These are phyloP conservation scores for Erysiphe pulchra DNA, from an alignment of 2,329 filamentous ascomycete genomes.

Conservation along the genomic window DNA sequence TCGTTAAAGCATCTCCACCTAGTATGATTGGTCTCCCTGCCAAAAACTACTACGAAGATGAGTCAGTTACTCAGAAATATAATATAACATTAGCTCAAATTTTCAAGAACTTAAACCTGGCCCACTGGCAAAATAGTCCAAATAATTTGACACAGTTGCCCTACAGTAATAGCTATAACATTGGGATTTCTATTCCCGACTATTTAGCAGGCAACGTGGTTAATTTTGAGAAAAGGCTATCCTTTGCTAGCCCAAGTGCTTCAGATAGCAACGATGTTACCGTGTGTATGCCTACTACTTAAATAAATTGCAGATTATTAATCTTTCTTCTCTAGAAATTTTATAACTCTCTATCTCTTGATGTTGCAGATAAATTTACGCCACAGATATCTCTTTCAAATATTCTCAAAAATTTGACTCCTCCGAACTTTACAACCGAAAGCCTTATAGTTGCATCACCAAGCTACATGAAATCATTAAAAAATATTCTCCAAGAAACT, in stretches of 20 bases:
- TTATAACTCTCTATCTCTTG: slow-evolving; percentile 35
- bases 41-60: slow-evolving; percentile 32
- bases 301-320: not conserved
- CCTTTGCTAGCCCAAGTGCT: slow-evolving; percentile 28
- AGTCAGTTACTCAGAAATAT: slow-evolving; percentile 25
- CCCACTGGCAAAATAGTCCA: slow-evolving; percentile 1
- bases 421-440: slow-evolving; percentile 22
- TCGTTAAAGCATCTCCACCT: slow-evolving; percentile 20
- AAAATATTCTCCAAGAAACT: slow-evolving; percentile 26
- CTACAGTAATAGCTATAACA: slow-evolving; percentile 1
- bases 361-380: slow-evolving; percentile 26
- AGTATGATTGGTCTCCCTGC: slow-evolving; percentile 29
- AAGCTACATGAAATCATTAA: slow-evolving; percentile 31
- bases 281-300: slow-evolving; percentile 9
- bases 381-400: slow-evolving; percentile 28
- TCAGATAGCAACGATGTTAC: slow-evolving; percentile 35
- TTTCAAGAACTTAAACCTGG: slow-evolving; percentile 7
- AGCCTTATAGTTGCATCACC: slow-evolving; percentile 33
- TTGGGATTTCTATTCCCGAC: too few relatives aligned
- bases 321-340: slow-evolving; percentile 20
- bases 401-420: slow-evolving; percentile 26
- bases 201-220: slow-evolving; percentile 18
- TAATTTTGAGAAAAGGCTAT: slow-evolving; percentile 35
- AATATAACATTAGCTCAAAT: slow-evolving; percentile 16
- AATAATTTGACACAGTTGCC: slow-evolving; percentile 4